Percentiles rank a stretch among this genome's conserved stretches.
These are phyloP conservation scores for Sclerospora graminicola DNA, from an alignment of 352 stramenopile species.

Conservation along the genomic window DNA sequence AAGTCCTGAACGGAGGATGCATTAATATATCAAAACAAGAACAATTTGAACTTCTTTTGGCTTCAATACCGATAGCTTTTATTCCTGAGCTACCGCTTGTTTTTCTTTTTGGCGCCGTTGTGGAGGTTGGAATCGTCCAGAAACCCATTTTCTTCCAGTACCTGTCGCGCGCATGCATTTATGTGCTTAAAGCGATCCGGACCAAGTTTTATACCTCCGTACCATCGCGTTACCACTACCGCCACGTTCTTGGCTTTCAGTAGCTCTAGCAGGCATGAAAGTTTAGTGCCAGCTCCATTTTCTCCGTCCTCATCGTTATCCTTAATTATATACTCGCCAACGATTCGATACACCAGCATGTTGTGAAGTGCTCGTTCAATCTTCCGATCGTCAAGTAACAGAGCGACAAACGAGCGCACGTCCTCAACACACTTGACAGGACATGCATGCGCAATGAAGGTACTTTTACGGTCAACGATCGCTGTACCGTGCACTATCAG, in stretches of 20 bases:
- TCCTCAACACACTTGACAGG: slow-evolving; percentile 55
- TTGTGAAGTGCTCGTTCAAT: slow-evolving; percentile 80
- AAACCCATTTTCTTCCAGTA: slow-evolving; percentile 66
- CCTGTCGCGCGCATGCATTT: slow-evolving; percentile 52
- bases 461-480: slow-evolving; percentile 77
- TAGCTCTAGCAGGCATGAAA: slow-evolving; percentile 75
- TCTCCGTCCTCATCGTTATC: slow-evolving; percentile 86
- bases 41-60: neutral
- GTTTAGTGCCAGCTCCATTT: slow-evolving; percentile 66
- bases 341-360: slow-evolving; percentile 82
- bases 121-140: slow-evolving; percentile 17
- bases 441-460: slow-evolving; percentile 67
- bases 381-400: slow-evolving; percentile 76
- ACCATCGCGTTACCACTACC: slow-evolving; percentile 81
- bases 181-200: slow-evolving; percentile 87
- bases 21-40: too few species aligned
- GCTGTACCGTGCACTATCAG: slow-evolving; percentile 59
- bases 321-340: slow-evolving; percentile 57
- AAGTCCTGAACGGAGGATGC: too few species aligned
- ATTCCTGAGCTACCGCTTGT: slow-evolving; percentile 22
- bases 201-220: slow-evolving; percentile 69
- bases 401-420: slow-evolving; percentile 65
- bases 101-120: slow-evolving; percentile 40
- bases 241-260: slow-evolving; percentile 72
- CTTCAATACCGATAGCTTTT: neutral